Conservation (phyloP, 371 early-diverging fungal species). For the Syncephalastrum racemosum region DNA sequence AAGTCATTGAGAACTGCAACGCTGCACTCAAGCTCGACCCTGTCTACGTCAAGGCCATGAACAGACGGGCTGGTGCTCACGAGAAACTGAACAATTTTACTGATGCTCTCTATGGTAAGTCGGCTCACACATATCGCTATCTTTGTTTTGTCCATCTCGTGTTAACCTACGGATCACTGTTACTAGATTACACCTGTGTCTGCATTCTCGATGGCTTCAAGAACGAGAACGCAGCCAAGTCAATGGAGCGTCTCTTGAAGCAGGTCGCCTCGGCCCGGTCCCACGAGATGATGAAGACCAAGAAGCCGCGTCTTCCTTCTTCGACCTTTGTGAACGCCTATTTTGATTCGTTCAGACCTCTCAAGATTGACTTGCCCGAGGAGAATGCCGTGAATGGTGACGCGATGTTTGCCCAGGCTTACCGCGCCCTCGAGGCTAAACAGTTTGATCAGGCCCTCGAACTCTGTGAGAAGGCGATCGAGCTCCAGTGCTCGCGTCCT, state of each 20-base stretch:
- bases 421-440: constrained; percentile 49
- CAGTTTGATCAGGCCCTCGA: constrained; percentile 73
- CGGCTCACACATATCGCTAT: neutral
- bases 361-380: constrained; percentile 30
- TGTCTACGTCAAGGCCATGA: constrained; percentile 79
- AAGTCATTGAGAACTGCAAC: constrained; percentile 73
- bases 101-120: constrained; percentile 77
- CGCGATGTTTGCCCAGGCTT: constrained; percentile 46
- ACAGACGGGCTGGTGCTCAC: constrained; percentile 83
- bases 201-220: constrained; percentile 94
- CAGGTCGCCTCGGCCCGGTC: constrained; percentile 77
- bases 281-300: constrained; percentile 69
- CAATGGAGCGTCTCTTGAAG: constrained; percentile 91
- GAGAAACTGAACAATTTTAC: constrained; percentile 66
- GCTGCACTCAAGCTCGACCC: constrained; percentile 75
- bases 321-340: constrained; percentile 89
- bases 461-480: constrained; percentile 67
- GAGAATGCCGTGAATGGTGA: constrained; percentile 47
- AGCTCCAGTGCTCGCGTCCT: constrained; percentile 52
- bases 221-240: constrained; percentile 74
- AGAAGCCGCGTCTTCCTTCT: constrained; percentile 80
- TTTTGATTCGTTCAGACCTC: constrained; percentile 83
- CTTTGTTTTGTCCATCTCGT: no score
- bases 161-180: neutral
- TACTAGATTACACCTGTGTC: constrained; percentile 82